Base-by-base conservation (phyloP, 2,329 filamentous ascomycete genomes). In the Lachnellula arida region DNA sequence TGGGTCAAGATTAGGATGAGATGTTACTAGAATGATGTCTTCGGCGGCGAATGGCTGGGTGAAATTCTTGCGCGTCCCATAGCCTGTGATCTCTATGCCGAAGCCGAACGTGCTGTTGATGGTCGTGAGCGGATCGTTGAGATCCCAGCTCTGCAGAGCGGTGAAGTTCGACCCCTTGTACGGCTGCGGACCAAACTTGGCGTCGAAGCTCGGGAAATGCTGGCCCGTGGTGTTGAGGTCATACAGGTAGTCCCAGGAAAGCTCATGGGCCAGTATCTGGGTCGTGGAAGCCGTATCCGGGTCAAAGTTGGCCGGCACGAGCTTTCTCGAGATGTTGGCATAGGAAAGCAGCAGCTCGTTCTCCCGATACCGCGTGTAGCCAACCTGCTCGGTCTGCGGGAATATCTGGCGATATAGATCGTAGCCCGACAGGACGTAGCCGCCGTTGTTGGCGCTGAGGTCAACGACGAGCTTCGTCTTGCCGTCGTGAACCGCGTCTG, bases 381-480 rank as follows among this genome's bases (percentile, higher is more conserved):
- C 55, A n/a, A 46, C 28, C 34, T 55, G 51, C 4, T 32, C 63
- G 6, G 63, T 59, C 39, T 58, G 54, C 32, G 66, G 64, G 46
- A 67, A 65, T 54, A 66, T 62, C 40, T 74, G 63, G 5, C 67
- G 65, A 64, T 83, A 84, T 0, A 78, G 57, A 40, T 78, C 74
- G 43, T 74, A 75, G 1, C 74, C 77, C 1, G 74, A 70, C 8
- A 69, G 60, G 9, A 80, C 62, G 43, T 67, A 66, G 1, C 85
- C 84, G 37, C 84, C 84, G 0, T 72, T 73, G 59, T 88, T 88
- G 4, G 72, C 74, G 2, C 78, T 75, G 7, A 87, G 64, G 56
- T 88, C 85, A 53, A 88, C 79, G 43, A 87, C 74, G 5, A 88
- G 72, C 65, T 79, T 82, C 9, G 72, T 78, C 65, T 82, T 82